phyloP scores from a whole-genome alignment of 495 filamentous ascomycete species.

The Aspergillus biplanus region DNA sequence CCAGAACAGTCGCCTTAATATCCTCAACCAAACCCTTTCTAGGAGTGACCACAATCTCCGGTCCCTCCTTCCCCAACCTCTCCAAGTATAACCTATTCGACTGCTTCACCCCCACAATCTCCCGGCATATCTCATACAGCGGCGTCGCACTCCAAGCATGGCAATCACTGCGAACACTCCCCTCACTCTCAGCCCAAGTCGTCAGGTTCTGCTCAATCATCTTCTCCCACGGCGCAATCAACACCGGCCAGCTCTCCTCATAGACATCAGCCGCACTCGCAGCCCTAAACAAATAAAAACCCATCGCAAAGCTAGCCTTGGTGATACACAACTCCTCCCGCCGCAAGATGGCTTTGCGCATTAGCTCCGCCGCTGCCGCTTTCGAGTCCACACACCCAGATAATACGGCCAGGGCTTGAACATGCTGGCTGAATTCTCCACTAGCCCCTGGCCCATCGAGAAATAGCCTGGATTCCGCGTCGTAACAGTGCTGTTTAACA shows the following conservation, averaged over 20 bases:
- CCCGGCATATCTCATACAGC: conserved; percentile 21
- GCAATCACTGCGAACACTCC: conserved; percentile 32
- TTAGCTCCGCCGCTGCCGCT: conserved; percentile 11
- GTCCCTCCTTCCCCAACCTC: too few relatives aligned
- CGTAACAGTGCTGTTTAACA: conserved; percentile 23
- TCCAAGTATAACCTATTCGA: too few relatives aligned
- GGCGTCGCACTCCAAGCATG: conserved; percentile 35
- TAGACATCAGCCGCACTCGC: conserved; percentile 28
- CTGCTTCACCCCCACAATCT: too few relatives aligned
- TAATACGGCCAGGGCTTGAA: conserved; percentile 32
- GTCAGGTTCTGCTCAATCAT: conserved; percentile 31
- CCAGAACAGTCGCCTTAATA: too few relatives aligned
- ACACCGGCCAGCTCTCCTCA: conserved; percentile 12
- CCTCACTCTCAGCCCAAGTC: conserved; percentile 34
- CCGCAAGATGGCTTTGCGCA: conserved; percentile 10
- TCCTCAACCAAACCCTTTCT: too few relatives aligned
- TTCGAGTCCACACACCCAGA: conserved; percentile 21
- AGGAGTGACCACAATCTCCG: too few relatives aligned
- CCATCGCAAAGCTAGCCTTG: conserved; percentile 29
- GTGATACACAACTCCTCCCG: conserved; percentile 11
- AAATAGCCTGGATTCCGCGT: conserved; percentile 10
- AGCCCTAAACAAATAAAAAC: conserved; percentile 34
- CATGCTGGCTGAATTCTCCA: conserved; percentile 31
- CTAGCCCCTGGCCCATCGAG: conserved; percentile 23
- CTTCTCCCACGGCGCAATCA: conserved; percentile 29